Evolutionary conservation across 2,329 filamentous ascomycete species (phyloP).

Genomic region (Cryphonectria parasitica): DNA sequence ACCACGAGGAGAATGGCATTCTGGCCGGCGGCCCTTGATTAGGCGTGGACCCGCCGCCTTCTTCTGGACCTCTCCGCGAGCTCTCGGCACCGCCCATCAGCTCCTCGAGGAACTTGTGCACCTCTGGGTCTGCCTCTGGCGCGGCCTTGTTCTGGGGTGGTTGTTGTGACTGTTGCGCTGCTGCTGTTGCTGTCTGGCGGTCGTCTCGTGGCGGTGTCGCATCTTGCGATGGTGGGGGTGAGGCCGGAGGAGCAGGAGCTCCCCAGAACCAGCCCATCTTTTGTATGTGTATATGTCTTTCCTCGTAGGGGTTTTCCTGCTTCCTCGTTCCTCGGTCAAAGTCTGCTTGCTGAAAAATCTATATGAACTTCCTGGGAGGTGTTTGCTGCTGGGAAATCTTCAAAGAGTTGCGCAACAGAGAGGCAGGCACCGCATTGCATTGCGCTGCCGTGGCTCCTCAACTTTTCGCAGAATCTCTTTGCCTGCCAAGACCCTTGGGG

Average conservation of each 20-base stretch:
- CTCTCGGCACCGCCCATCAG: conserved; percentile 20
- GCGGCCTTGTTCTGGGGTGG: conserved; percentile 9
- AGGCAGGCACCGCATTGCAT: neutral
- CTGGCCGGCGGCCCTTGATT: conserved; percentile 25
- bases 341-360: neutral
- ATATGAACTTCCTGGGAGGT: neutral
- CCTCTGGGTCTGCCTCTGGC: conserved; percentile 50
- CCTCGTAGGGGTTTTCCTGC: too few species aligned
- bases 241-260: conserved; percentile 42
- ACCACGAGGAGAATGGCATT: conserved; percentile 37
- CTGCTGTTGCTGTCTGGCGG: conserved; percentile 28
- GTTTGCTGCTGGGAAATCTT: neutral
- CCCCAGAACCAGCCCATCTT: conserved; percentile 68
- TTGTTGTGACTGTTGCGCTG: conserved; percentile 17
- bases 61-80: neutral
- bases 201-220: conserved; percentile 6
- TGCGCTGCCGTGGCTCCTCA: neutral
- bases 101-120: conserved; percentile 55
- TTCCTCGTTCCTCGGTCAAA: neutral
- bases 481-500: neutral
- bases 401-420: neutral
- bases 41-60: neutral
- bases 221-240: conserved; percentile 32
- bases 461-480: neutral
- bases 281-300: neutral